Evolutionary conservation across 169 alveolate genomes (phyloP), one percentile per base, ranked within the genome.

Genomic region (Plasmodium ovale): DNA sequence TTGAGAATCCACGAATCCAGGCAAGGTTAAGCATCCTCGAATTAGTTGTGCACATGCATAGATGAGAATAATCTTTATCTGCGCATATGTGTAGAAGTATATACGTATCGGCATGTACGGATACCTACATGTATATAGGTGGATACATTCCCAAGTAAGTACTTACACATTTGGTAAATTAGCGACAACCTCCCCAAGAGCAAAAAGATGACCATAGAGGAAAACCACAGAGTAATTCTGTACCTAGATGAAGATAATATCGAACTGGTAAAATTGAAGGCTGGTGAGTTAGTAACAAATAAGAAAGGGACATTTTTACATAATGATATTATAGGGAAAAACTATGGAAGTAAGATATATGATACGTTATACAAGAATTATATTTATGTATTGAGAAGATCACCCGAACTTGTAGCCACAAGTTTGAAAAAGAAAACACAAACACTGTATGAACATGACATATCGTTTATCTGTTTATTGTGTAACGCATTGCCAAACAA

Each of bases 391-490:
- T 68, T 85, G 37, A 85, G 27, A 69, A 85, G 73, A 58, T 72
- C 95, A 31, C 96, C 96, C 3, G 97, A 94, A 87, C 92, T 95
- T 37, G 93, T 95, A 31, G 94, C 96, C 10, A 47, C 77, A 33
- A 73, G 94, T 23, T 87, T 95, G 2, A 92, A 92, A 51, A 96
- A 94, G 60, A 92, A 94, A 53, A 96, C 98, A 4, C 98, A 96
- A 92, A 96, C 96, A 65, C 90, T 96, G 79, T 96, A 95, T 89
- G 96, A 96, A 71, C 97, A 97, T 56, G 98, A 96, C 74, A 96
- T 96, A 72, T 95, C 98, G 21, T 93, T 96, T 87, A 94, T 95
- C 16, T 89, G 95, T 69, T 87, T 96, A 44, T 89, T 96, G 37
- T 88, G 96, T 89, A 97, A 96, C 88, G 92, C 94, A 27, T 87